These are phyloP conservation scores for Pholiota conissans DNA, from an alignment of 768 basidiomycete genomes.

Conservation along the genomic window DNA sequence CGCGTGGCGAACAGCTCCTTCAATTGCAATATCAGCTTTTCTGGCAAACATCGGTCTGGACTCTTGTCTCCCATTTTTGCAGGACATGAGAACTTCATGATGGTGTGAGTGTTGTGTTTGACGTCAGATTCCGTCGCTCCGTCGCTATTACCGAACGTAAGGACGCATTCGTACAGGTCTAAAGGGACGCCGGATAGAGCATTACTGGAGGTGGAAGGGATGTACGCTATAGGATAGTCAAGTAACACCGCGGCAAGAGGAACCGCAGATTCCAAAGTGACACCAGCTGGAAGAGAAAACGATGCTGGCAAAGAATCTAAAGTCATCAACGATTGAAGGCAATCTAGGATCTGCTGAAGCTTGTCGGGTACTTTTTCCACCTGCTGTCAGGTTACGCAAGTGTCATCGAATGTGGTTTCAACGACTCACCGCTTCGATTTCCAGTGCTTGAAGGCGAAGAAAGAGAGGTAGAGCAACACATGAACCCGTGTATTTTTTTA, in stretches of 20 bases:
- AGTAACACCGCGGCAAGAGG: slow-evolving; percentile 60
- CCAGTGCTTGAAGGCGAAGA: slow-evolving; percentile 10
- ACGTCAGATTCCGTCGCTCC: neutral
- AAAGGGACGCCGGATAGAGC: slow-evolving; percentile 45
- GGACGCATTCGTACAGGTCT: slow-evolving; percentile 48
- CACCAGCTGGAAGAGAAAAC: slow-evolving; percentile 27
- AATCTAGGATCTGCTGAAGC: slow-evolving; percentile 1
- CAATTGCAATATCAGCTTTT: slow-evolving; percentile 30
- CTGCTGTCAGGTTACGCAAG: neutral
- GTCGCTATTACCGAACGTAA: slow-evolving; percentile 12
- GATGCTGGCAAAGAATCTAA: slow-evolving; percentile 12
- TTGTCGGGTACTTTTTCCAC: slow-evolving; percentile 3
- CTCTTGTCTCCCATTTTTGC: slow-evolving; percentile 19
- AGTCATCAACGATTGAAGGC: neutral
- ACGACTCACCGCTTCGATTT: slow-evolving; percentile 12
- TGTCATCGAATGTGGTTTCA: too few relatives aligned
- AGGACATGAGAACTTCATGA: slow-evolving; percentile 64
- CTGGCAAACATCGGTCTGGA: slow-evolving; percentile 16
- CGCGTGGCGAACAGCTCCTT: slow-evolving; percentile 32
- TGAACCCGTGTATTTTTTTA: neutral
- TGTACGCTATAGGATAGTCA: slow-evolving; percentile 61
- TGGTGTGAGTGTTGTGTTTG: slow-evolving; percentile 26
- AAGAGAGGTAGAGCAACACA: slow-evolving; percentile 4
- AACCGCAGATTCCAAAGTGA: slow-evolving; percentile 32
- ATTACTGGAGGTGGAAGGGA: slow-evolving; percentile 22